Percentiles rank a stretch among this genome's conserved stretches.
Conservation (phyloP, 2,329 filamentous ascomycete genomes). For the Metarhizium album region DNA sequence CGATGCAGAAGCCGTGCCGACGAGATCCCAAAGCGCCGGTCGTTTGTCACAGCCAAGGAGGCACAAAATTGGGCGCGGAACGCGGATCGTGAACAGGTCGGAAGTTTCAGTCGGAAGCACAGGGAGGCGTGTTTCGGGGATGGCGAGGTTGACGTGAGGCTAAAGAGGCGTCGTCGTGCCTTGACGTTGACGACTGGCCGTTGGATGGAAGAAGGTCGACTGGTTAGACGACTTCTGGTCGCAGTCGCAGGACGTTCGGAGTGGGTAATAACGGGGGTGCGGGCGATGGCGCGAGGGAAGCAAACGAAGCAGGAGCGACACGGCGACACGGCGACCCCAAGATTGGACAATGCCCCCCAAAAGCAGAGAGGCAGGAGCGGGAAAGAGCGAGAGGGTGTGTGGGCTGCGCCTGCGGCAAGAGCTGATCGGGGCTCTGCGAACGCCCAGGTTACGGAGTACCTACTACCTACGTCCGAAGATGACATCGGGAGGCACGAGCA, state of each 20-base stretch:
- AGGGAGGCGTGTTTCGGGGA: neutral
- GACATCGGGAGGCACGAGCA: neutral
- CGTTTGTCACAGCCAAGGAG: neutral
- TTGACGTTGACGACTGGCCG: neutral
- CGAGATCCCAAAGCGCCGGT: neutral
- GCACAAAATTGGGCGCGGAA: neutral
- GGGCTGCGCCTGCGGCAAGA: neutral
- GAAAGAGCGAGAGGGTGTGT: neutral
- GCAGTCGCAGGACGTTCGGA: slow-evolving; percentile 1
- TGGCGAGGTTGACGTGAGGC: neutral
- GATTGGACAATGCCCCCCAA: neutral
- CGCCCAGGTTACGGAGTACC: no score
- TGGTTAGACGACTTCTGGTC: neutral
- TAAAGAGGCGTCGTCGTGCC: neutral
- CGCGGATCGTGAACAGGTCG: neutral
- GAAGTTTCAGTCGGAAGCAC: neutral
- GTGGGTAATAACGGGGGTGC: slow-evolving; percentile 5
- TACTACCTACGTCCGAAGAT: neutral
- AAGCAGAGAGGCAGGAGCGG: neutral
- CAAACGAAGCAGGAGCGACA: neutral
- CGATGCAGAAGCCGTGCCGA: neutral
- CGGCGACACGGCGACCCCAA: neutral
- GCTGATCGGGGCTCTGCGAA: neutral
- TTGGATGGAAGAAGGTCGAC: neutral
- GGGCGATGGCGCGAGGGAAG: neutral